Percentiles rank a stretch among this genome's conserved stretches.
Evolutionary conservation across 768 basidiomycete species (phyloP).

Genomic region (Gymnopilus dilepis): DNA sequence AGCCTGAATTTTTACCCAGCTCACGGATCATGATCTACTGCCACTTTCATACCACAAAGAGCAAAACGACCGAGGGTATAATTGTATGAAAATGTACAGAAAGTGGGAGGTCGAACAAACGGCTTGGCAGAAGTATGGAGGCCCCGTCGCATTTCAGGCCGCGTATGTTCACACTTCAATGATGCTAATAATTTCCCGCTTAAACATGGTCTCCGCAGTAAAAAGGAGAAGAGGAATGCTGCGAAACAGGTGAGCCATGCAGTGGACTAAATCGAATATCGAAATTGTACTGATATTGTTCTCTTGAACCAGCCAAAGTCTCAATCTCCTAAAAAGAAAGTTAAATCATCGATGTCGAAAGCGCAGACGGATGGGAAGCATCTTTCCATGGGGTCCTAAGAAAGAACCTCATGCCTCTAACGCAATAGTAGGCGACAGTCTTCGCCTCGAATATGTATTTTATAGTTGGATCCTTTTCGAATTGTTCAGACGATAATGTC

Average conservation of each 20-base stretch:
- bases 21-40: slow-evolving; percentile 13
- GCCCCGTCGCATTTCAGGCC: neutral
- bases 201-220: neutral
- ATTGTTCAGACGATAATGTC: too few relatives aligned
- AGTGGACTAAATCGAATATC: neutral
- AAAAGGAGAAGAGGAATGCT: neutral
- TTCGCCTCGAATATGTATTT: neutral
- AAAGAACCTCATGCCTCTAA: neutral
- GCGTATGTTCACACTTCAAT: neutral
- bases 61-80: slow-evolving; percentile 3
- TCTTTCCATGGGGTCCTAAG: neutral
- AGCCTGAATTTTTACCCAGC: too few relatives aligned
- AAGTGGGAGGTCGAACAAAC: slow-evolving; percentile 28
- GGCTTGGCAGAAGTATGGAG: slow-evolving; percentile 31
- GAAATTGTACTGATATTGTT: neutral
- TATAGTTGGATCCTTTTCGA: too few relatives aligned
- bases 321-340: neutral
- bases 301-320: neutral
- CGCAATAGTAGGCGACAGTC: too few relatives aligned
- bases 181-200: too few relatives aligned
- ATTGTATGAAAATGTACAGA: slow-evolving; percentile 22
- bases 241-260: neutral
- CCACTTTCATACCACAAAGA: slow-evolving; percentile 14
- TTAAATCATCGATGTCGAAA: neutral
- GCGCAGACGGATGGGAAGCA: neutral